phyloP scores from a whole-genome alignment of 495 filamentous ascomycete species.

The Aspergillus carlsbadensis region DNA sequence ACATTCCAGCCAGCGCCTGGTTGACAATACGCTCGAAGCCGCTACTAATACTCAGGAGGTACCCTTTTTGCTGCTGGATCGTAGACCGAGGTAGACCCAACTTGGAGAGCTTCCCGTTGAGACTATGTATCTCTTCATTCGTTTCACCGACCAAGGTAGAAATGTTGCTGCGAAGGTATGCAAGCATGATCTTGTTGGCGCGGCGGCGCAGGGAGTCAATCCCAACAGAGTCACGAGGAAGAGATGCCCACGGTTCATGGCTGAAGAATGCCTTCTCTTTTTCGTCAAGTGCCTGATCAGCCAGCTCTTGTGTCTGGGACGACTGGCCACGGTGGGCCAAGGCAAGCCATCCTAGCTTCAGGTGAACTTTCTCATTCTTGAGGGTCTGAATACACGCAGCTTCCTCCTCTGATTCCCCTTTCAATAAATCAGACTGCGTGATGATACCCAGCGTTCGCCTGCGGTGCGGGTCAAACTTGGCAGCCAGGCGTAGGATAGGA shows the following conservation, averaged over 20 bases:
- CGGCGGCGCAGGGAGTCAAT: constrained; percentile 39
- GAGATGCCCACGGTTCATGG: constrained; percentile 33
- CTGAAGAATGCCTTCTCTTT: constrained; percentile 35
- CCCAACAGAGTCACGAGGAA: constrained; percentile 28
- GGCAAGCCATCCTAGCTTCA: constrained; percentile 70
- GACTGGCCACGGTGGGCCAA: constrained; percentile 61
- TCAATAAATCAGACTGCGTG: constrained; percentile 46
- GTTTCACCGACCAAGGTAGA: constrained; percentile 33
- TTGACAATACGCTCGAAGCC: constrained; percentile 49
- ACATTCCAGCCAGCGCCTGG: constrained; percentile 54
- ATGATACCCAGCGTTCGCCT: constrained; percentile 54
- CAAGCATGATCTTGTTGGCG: constrained; percentile 39
- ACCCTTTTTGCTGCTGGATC: constrained; percentile 50
- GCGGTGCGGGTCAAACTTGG: constrained; percentile 39
- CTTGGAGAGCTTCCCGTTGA: constrained; percentile 29
- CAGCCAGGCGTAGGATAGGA: constrained; percentile 41
- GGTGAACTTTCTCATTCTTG: constrained; percentile 57
- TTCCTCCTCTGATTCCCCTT: constrained; percentile 39
- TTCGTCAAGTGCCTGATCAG: constrained; percentile 27
- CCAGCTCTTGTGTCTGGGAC: constrained; percentile 36
- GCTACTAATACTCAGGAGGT: constrained; percentile 53
- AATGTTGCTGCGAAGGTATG: constrained; percentile 42
- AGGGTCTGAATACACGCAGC: constrained; percentile 52
- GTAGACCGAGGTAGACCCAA: constrained; percentile 52
- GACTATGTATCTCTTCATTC: constrained; percentile 21